Evolutionary conservation across 2,329 filamentous ascomycete genomes (phyloP), one percentile per base, ranked within the genome.

Genomic region (Elsinoe perseae): DNA sequence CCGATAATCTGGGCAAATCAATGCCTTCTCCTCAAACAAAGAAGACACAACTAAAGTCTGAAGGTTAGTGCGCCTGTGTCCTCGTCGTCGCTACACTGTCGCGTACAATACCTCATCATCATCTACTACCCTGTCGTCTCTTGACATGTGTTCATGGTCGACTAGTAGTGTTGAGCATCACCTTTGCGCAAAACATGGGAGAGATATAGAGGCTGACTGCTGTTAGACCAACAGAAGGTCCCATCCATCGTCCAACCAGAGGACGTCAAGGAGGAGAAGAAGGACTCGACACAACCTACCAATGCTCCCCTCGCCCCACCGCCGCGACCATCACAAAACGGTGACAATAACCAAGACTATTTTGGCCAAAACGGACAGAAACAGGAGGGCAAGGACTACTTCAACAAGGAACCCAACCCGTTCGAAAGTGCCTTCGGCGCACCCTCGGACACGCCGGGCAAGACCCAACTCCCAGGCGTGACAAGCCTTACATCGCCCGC

Each of bases 371-470:
- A 54, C 52, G 52, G 52, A 54, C 38, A 42, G 52, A 54, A 54
- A 32, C 52, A 42, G 71, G 62, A 46, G 67, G 71, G 52, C 28
- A 66, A 61, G n/a, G 75, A 71, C 58, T 73, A 77, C 59, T 74
- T 90, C 68, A 85, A 81, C 64, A 81, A 87, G 70, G 93, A 97
- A 76, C 90, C 90, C 59, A 97, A 98, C 72, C 92, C 93, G 7
- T 97, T 98, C 67, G 93, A 97, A 70, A 89, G 93, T 72, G 96
- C 92, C 5, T 98, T 98, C 69, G 84, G 83, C 40, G 78, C 76
- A 36, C 80, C 77, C 48, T 74, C 83, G 64, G 89, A 95, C 70
- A 95, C 92, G 28, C 90, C 92, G 14, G 87, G 89, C 30, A 77
- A 84, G 66, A 78, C 80, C 36, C 85, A 95, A 66, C 77, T 98